Evolutionary conservation across 2,329 filamentous ascomycete genomes (phyloP).

Genomic region (Sporothrix humicola): DNA sequence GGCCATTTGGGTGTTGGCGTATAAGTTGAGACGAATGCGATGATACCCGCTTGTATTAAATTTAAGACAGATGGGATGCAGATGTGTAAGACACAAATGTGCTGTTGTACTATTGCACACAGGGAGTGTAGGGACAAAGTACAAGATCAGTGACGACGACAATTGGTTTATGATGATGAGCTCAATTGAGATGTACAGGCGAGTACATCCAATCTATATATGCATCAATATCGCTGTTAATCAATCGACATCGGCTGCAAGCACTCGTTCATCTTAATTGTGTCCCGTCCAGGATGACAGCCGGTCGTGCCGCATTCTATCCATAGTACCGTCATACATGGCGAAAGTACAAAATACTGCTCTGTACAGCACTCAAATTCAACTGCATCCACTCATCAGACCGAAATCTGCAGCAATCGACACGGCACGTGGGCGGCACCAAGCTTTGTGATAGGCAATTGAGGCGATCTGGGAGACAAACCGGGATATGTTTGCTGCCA

Average conservation of each 20-base stretch:
- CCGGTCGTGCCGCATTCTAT: background rate
- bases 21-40: background rate
- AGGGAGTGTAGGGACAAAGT: background rate
- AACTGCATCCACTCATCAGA: background rate
- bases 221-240: background rate
- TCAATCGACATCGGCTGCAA: too few species aligned
- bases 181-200: background rate
- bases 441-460: background rate
- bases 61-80: background rate
- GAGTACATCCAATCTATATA: background rate
- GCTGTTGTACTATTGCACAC: too few species aligned
- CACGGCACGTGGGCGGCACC: slow-evolving; percentile 4
- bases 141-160: background rate
- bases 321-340: background rate
- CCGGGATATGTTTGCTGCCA: background rate
- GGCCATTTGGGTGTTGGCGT: slow-evolving; percentile 7
- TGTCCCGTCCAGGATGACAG: background rate
- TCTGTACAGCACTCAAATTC: too few species aligned
- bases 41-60: background rate
- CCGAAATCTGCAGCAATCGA: background rate
- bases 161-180: background rate
- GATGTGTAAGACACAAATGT: background rate
- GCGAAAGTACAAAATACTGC: background rate
- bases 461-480: too few species aligned
- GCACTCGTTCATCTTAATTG: too few species aligned